Evolutionary conservation across 768 basidiomycete species (phyloP).

Genomic region (Russula ochroleuca): DNA sequence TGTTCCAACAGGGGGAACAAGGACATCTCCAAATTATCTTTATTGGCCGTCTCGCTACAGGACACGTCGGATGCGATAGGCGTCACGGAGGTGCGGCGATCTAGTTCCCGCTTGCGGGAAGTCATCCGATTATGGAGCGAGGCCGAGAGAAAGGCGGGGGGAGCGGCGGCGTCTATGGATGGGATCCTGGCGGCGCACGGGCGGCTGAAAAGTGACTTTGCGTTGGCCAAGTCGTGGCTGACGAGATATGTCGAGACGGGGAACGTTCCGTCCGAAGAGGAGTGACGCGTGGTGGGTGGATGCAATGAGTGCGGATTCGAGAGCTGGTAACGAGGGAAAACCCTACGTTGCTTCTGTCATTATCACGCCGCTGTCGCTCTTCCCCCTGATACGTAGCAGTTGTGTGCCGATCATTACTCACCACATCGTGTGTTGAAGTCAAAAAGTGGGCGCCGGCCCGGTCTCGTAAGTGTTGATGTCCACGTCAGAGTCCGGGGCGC

Average conservation of each 20-base stretch:
- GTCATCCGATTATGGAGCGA: constrained; percentile 3
- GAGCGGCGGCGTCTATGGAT: neutral
- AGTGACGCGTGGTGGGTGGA: neutral
- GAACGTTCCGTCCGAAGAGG: constrained; percentile 8
- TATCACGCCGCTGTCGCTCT: no score
- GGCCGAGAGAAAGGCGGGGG: neutral
- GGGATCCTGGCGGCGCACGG: constrained; percentile 4
- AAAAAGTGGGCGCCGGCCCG: no score
- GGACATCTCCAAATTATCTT: constrained; percentile 1
- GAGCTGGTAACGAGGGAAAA: neutral
- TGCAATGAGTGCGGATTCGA: neutral
- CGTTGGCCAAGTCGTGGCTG: constrained; percentile 11
- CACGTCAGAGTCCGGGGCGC: no score
- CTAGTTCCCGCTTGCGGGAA: constrained; percentile 9
- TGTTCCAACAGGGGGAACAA: neutral
- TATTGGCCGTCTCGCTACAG: constrained; percentile 14
- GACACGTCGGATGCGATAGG: constrained; percentile 18
- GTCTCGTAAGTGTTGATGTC: no score
- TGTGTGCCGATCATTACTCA: no score
- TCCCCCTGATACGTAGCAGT: neutral
- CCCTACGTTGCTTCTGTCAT: neutral
- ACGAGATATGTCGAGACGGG: constrained; percentile 15
- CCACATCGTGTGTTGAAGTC: no score
- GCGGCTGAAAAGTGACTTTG: constrained; percentile 1
- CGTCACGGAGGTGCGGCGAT: constrained; percentile 10